Base-by-base conservation (phyloP, 768 basidiomycete species). In the Suillus sp. region DNA sequence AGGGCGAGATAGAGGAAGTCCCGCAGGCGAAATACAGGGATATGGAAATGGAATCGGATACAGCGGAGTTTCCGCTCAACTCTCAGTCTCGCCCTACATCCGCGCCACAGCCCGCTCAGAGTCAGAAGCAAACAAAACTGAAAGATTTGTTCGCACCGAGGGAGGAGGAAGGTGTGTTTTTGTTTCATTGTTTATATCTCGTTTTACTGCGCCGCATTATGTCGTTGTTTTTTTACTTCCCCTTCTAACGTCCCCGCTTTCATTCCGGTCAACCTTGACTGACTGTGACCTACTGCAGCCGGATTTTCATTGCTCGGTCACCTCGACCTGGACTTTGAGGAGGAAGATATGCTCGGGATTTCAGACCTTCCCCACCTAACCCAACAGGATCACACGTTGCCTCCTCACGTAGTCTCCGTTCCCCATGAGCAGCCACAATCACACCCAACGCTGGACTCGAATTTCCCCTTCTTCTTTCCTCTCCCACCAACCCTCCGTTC, bases 221-320 rank as follows among this genome's bases (percentile, higher is more conserved):
- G 20, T 20, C 7, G 10, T 20, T 58, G 34, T 35, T 16, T 37
- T 18, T 27, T 34, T 34, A 10, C 2, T 13, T n/a, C 5, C 9
- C 4, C 22, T 14, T 22, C 14, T 18, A 25, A 55, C 20, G 14
- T 14, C 16, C 22, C 45, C n/a, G 37, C 1, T 55, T 27, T 55
- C 4, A 30, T 59, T 59, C 6, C 20, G n/a, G n/a, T 20, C 5
- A 18, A 59, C 10, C 14, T 27, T 57, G 38, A 57, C 38, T 57
- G 38, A 57, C 27, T 38, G 18, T 11, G 25, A 40, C 37, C 2
- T 4, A 10, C 11, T 66, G 6, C 64, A 89, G 88, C 76, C 47
- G 84, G 84, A 22, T 93, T 93, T 74, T 92, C 92, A 13, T 79
- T 93, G n/a, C 79, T 93, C 4, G 83, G 83, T 0, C 87, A 92